phyloP scores from a whole-genome alignment of 495 filamentous ascomycete species.

The Thozetella sp. region DNA sequence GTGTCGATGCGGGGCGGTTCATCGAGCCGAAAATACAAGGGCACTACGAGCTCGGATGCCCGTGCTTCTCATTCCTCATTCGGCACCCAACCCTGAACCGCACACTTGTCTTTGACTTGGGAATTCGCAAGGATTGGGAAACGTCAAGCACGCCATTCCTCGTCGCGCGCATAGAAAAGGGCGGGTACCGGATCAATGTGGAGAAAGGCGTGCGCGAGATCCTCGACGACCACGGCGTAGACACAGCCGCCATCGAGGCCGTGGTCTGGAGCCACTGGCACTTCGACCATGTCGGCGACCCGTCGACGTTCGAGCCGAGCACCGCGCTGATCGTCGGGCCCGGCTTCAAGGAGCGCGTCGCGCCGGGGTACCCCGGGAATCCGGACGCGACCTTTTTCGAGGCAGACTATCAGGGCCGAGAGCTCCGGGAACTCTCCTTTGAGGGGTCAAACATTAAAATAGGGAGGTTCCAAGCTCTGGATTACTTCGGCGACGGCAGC shows the following conservation, averaged over 20 bases:
- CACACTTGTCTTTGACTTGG: constrained; percentile 61
- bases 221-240: constrained; percentile 44
- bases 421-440: constrained; percentile 49
- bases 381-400: constrained; percentile 40
- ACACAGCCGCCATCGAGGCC: constrained; percentile 49
- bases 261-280: constrained; percentile 64
- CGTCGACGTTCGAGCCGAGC: constrained; percentile 45
- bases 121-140: constrained; percentile 51
- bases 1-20: constrained; percentile 28
- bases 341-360: constrained; percentile 46
- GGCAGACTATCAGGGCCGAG: constrained; percentile 38
- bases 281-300: constrained; percentile 63
- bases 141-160: constrained; percentile 39
- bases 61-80: constrained; percentile 58
- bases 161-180: constrained; percentile 14
- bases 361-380: constrained; percentile 54
- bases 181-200: constrained; percentile 29
- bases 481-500: constrained; percentile 64
- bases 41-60: constrained; percentile 36
- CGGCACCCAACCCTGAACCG: constrained; percentile 42
- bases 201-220: constrained; percentile 53
- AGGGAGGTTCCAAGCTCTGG: constrained; percentile 51
- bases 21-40: constrained; percentile 44
- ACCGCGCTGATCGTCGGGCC: constrained; percentile 59
- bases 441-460: constrained; percentile 31